These are phyloP conservation scores for Jatropha multifida DNA, from an alignment of 441 rosid genomes.

Conservation along the genomic window DNA sequence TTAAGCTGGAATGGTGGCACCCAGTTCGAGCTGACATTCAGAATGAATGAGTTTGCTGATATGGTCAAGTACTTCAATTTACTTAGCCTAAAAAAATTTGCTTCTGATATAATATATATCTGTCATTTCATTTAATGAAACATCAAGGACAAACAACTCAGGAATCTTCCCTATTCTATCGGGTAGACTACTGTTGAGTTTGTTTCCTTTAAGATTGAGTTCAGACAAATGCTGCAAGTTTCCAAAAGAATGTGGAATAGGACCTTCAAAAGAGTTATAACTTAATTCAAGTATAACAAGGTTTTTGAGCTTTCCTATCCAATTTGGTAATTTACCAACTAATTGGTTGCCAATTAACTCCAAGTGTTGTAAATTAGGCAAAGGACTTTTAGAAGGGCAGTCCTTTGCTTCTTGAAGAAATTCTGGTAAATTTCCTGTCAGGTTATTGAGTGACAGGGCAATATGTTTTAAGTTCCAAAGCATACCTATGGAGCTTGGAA, in stretches of 20 bases:
- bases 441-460: slow-evolving; percentile 37
- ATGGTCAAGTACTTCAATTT: slow-evolving; percentile 34
- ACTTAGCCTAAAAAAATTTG: slow-evolving; percentile 32
- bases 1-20: slow-evolving; percentile 42
- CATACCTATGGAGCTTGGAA: not conserved
- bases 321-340: slow-evolving; percentile 39
- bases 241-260: not conserved
- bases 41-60: slow-evolving; percentile 35
- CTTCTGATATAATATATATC: slow-evolving; percentile 34
- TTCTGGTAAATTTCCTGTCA: slow-evolving; percentile 11
- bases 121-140: slow-evolving; percentile 36
- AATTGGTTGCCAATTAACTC: not conserved
- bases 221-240: not conserved
- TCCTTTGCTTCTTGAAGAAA: not conserved
- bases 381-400: slow-evolving; percentile 5
- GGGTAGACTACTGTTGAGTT: slow-evolving; percentile 42
- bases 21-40: slow-evolving; percentile 42
- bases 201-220: slow-evolving; percentile 30
- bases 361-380: not conserved
- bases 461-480: slow-evolving; percentile 15
- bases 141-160: slow-evolving; percentile 23
- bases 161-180: slow-evolving; percentile 36
- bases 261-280: not conserved
- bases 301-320: slow-evolving; percentile 16
- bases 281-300: not conserved